Base-by-base conservation (phyloP, 805 yeast genomes). In the Cyberlindnera euphorbiae region DNA sequence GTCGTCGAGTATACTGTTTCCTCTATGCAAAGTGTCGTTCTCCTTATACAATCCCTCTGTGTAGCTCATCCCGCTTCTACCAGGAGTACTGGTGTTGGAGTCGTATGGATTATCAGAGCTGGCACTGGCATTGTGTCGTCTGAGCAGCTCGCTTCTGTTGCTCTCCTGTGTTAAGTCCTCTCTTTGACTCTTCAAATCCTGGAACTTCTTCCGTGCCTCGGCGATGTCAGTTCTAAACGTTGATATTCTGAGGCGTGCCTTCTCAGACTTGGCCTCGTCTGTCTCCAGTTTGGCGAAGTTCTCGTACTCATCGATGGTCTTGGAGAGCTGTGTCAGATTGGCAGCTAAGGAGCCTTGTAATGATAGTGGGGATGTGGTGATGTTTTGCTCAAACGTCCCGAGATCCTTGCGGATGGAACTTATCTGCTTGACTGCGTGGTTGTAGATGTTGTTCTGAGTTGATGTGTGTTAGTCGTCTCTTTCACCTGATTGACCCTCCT, bases 341-440 rank as follows among this genome's bases (percentile, higher is more conserved):
- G 93, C 85, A n/a, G 86, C 79, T 44, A 79, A 78, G 39, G 82
- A 77, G 15, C 83, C 88, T 51, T 81, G 88, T 10, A 82, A 56
- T 1, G 95, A 78, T 38, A 84, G 64, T 15, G 94, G 93, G 1
- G 94, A 73, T 4, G 79, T 70, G 12, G 75, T 69, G 8, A 85
- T 69, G 42, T 81, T 76, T 30, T 69, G 63, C 52, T 81, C 89
- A 46, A 90, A 80, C 35, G 66, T 60, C 14, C 72, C 67, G 32
- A 90, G 61, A 49, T 88, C 96, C 42, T 74, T 73, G 40, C 78
- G 73, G 35, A 90, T 63, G 18, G 79, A 69, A 50, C 77, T 85
- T 21, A 87, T 76, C 60, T 89, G 96, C 59, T 86, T 87, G 36
- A 83, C 69, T 8, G 95, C 96, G 59, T 86, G 95, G 62, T 86